Evolutionary conservation across 768 basidiomycete genomes (phyloP).

Genomic region (Leccinum obscurum): DNA sequence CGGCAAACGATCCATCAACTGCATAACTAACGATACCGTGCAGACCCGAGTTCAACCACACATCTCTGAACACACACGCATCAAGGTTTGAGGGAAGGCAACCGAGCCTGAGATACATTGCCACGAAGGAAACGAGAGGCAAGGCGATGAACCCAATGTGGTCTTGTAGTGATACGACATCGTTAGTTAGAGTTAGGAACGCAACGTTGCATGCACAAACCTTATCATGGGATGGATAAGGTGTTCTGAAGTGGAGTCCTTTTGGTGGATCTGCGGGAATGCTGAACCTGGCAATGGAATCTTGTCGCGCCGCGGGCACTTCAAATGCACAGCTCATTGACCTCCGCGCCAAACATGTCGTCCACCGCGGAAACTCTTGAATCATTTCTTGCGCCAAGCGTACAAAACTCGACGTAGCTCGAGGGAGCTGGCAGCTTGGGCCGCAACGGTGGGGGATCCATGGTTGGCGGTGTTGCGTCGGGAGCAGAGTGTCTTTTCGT

Average conservation of each 20-base stretch:
- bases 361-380: neutral
- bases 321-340: slow-evolving; percentile 4
- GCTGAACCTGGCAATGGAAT: neutral
- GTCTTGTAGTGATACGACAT: slow-evolving; percentile 12
- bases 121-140: slow-evolving; percentile 17
- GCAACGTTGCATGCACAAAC: neutral
- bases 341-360: neutral
- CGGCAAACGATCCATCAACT: slow-evolving; percentile 10
- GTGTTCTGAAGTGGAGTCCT: slow-evolving; percentile 49
- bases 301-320: slow-evolving; percentile 5
- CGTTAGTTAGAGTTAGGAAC: slow-evolving; percentile 1
- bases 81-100: slow-evolving; percentile 26
- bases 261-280: slow-evolving; percentile 22
- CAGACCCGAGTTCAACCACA: slow-evolving; percentile 21
- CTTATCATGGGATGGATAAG: slow-evolving; percentile 54
- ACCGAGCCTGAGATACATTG: slow-evolving; percentile 17
- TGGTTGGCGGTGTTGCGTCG: neutral
- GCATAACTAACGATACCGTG: slow-evolving; percentile 2
- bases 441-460: neutral
- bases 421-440: neutral
- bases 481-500: neutral
- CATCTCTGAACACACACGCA: slow-evolving; percentile 20
- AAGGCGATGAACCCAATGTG: slow-evolving; percentile 20
- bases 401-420: neutral
- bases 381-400: neutral